Percentiles rank a stretch among this genome's conserved stretches.
Evolutionary conservation across 371 early-diverging fungal genomes (phyloP).

Genomic region (Batkoa obscura): DNA sequence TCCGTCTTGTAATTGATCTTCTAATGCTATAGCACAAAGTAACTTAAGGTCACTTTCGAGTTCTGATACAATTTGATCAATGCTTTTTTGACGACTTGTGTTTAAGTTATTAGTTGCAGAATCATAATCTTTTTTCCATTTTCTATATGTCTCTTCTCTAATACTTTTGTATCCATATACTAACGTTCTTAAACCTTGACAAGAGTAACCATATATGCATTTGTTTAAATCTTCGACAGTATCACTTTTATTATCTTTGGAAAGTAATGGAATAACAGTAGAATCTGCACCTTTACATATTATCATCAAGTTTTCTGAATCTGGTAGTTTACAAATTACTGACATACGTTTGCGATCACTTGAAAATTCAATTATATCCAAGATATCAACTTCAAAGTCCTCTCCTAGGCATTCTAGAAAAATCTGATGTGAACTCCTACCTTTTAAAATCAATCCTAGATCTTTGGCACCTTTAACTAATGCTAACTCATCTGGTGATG

Average conservation of each 20-base stretch:
- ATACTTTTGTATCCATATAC: slow-evolving; percentile 54
- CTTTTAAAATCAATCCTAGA: slow-evolving; percentile 66
- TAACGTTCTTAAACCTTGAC: slow-evolving; percentile 70
- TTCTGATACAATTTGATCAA: slow-evolving; percentile 34
- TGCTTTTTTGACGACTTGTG: slow-evolving; percentile 49
- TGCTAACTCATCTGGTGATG: slow-evolving; percentile 73
- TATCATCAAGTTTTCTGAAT: slow-evolving; percentile 53
- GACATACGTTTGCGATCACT: slow-evolving; percentile 90
- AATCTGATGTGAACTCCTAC: slow-evolving; percentile 23
- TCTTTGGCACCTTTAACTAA: slow-evolving; percentile 66
- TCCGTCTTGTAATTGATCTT: slow-evolving; percentile 94
- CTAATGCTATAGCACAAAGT: slow-evolving; percentile 92
- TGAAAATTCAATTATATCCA: slow-evolving; percentile 78
- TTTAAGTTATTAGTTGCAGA: slow-evolving; percentile 42
- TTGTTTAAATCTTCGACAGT: slow-evolving; percentile 27
- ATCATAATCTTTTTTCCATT: slow-evolving; percentile 43
- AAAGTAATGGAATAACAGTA: slow-evolving; percentile 62
- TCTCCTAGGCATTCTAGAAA: slow-evolving; percentile 43
- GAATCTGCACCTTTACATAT: slow-evolving; percentile 95
- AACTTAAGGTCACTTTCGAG: slow-evolving; percentile 63
- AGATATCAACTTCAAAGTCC: slow-evolving; percentile 36
- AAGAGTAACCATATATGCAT: slow-evolving; percentile 52
- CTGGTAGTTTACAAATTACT: slow-evolving; percentile 43
- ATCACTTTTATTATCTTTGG: slow-evolving; percentile 13
- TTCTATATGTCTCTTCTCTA: slow-evolving; percentile 38